These are phyloP conservation scores for Nicotiana benthamiana DNA, from an alignment of 257 asterid genomes.

Conservation along the genomic window DNA sequence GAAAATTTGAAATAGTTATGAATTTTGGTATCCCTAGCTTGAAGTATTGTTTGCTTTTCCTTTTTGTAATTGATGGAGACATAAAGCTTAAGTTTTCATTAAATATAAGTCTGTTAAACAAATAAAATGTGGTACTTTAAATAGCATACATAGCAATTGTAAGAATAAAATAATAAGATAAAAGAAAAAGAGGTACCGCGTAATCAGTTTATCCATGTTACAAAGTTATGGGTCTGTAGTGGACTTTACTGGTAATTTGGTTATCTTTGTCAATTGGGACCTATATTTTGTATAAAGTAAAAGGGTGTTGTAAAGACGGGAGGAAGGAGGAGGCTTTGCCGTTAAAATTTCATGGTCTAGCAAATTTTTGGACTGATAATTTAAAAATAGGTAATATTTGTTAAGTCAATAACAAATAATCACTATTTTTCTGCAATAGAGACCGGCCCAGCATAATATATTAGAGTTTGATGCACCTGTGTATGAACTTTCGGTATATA, in stretches of 20 bases:
- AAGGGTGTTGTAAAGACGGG: not conserved
- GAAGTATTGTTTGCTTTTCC: not conserved
- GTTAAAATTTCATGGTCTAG: too few species aligned
- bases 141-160: not conserved
- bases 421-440: too few species aligned
- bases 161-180: too few species aligned
- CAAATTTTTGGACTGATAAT: too few species aligned
- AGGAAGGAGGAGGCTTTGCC: too few species aligned
- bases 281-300: not conserved
- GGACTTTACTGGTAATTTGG: not conserved
- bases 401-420: too few species aligned
- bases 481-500: too few species aligned
- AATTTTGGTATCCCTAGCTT: not conserved
- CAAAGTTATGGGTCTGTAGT: not conserved
- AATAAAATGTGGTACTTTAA: not conserved
- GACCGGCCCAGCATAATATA: too few species aligned
- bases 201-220: slow-evolving; percentile 3
- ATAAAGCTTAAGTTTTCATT: not conserved
- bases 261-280: not conserved
- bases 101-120: not conserved
- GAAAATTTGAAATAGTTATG: not conserved
- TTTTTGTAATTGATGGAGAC: not conserved
- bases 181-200: not conserved
- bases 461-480: too few species aligned
- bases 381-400: too few species aligned